A percentile compares a stretch with the other conserved stretches of the same genome.
Conservation (phyloP, 2,329 filamentous ascomycete genomes). For the Aspergillus sp. region DNA sequence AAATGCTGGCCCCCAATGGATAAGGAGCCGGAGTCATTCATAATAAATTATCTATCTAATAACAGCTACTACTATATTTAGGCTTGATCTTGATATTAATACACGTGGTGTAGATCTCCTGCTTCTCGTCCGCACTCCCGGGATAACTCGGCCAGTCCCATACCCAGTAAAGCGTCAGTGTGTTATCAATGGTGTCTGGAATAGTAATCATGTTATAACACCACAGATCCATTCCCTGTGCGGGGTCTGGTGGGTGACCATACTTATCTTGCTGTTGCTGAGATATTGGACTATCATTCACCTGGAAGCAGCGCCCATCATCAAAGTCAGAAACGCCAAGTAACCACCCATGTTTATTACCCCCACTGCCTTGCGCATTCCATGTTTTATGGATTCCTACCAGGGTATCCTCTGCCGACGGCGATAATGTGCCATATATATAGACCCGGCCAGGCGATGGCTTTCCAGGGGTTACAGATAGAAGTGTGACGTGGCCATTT, state of each 20-base stretch:
- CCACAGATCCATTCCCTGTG: not conserved
- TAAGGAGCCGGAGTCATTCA: not conserved
- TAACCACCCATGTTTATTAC: not conserved
- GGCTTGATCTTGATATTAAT: not conserved
- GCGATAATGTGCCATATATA: not conserved
- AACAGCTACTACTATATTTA: not conserved
- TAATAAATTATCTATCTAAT: not conserved
- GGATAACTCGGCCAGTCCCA: not conserved
- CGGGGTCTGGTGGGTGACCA: not conserved
- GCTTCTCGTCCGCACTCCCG: not conserved
- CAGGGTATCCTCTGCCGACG: not conserved
- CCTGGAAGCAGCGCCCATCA: slow-evolving; percentile 2
- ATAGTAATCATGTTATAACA: not conserved
- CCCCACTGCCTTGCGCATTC: not conserved
- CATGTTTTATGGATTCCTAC: not conserved
- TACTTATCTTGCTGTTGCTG: not conserved
- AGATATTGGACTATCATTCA: not conserved
- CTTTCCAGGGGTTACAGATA: not conserved
- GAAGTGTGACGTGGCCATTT: not conserved
- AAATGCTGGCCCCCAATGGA: not conserved
- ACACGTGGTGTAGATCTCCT: not conserved
- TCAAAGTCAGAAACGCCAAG: not conserved
- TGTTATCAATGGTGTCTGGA: not conserved
- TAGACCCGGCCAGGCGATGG: not conserved
- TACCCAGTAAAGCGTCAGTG: not conserved